Conservation (phyloP, 2,329 filamentous ascomycete genomes). For the Domatiomyces globalis region DNA sequence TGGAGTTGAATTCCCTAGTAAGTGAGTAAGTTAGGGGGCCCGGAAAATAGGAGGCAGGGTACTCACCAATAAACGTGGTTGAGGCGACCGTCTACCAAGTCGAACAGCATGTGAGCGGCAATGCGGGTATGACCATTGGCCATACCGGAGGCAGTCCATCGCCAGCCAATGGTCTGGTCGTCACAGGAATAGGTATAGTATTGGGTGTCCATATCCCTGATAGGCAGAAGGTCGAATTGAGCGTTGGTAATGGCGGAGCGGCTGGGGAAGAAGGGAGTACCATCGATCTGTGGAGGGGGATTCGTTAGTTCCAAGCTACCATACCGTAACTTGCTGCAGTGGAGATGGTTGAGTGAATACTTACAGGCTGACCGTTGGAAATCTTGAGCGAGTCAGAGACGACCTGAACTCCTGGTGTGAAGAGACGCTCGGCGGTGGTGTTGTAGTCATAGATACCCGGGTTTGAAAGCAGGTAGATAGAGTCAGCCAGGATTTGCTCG, state of each 20-base stretch:
- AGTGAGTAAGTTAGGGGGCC: not conserved
- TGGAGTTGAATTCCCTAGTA: not conserved
- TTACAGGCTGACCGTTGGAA: not conserved
- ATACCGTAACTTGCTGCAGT: too few species aligned
- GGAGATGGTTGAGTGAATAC: too few species aligned
- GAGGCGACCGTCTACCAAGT: not conserved
- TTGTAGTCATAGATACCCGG: not conserved
- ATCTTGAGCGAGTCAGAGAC: not conserved
- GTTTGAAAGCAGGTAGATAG: not conserved
- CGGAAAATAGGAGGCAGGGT: not conserved
- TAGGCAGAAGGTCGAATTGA: not conserved
- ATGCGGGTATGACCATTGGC: not conserved
- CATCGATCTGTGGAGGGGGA: not conserved
- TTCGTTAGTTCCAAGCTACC: not conserved
- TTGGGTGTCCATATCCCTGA: not conserved
- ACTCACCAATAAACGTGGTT: not conserved
- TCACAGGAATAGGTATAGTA: not conserved
- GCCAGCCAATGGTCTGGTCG: not conserved
- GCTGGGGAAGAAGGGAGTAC: not conserved
- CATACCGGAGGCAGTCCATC: not conserved
- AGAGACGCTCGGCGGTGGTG: not conserved
- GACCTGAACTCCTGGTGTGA: not conserved
- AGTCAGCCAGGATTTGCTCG: not conserved
- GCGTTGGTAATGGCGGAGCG: not conserved
- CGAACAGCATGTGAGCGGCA: not conserved